phyloP scores from a whole-genome alignment of 306 rosid genomes.

The Astragalus glycyphyllos region DNA sequence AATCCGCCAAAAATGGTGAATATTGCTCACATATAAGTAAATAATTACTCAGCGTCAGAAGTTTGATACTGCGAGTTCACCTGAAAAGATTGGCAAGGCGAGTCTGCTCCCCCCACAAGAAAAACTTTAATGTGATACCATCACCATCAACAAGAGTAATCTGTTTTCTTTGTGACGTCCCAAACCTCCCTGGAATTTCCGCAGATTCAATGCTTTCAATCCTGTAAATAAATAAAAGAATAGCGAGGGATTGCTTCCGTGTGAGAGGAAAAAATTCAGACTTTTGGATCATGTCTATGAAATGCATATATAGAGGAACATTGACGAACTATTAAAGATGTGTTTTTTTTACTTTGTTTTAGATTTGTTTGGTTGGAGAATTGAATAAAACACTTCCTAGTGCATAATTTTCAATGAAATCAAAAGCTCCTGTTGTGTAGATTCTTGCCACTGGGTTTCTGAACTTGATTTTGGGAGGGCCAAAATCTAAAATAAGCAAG shows the following conservation, averaged over 20 bases:
- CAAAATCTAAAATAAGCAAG: no score
- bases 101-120: conserved; percentile 90
- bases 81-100: conserved; percentile 82
- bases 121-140: conserved; percentile 61
- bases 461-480: no score
- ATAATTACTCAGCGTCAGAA: conserved; percentile 13
- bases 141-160: conserved; percentile 80
- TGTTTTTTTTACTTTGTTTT: no score
- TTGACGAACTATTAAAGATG: conserved; percentile 5
- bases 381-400: no score
- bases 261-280: not conserved
- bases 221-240: conserved; percentile 49
- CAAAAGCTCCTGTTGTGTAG: no score
- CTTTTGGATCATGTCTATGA: conserved; percentile 28
- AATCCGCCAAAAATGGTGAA: conserved; percentile 19
- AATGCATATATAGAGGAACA: conserved; percentile 6
- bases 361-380: no score
- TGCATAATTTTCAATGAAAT: no score
- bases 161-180: conserved; percentile 60
- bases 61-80: conserved; percentile 51
- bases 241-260: conserved; percentile 31
- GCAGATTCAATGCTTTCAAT: conserved; percentile 72
- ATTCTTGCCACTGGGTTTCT: no score
- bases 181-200: conserved; percentile 64
- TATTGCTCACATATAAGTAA: conserved; percentile 22